These are phyloP conservation scores for Mucor plumbeus DNA, from an alignment of 371 early-diverging fungal species.

Conservation along the genomic window DNA sequence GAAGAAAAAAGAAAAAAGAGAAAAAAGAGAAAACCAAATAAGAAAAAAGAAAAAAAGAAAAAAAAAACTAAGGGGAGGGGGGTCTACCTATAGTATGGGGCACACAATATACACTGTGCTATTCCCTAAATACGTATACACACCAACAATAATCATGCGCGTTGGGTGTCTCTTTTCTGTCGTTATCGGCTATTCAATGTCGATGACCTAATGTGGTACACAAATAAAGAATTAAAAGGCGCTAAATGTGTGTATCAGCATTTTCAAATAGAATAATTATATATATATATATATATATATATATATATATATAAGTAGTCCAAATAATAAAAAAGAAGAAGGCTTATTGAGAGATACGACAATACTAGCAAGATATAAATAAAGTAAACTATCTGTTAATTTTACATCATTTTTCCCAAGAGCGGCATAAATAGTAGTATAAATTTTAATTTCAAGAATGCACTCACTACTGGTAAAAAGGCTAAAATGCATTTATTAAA, in stretches of 20 bases:
- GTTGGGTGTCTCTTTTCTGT: background rate
- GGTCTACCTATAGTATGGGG: conserved; percentile 3
- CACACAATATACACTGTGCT: background rate
- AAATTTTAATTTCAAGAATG: background rate
- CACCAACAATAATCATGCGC: conserved; percentile 7
- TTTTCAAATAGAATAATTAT: background rate
- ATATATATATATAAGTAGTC: background rate
- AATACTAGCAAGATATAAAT: background rate
- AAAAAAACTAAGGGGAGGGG: conserved; percentile 12
- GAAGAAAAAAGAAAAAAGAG: conserved; percentile 1
- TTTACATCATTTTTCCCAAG: background rate
- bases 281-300: background rate
- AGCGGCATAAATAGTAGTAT: background rate
- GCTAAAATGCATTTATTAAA: background rate
- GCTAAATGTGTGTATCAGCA: background rate
- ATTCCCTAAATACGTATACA: background rate
- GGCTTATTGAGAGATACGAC: background rate
- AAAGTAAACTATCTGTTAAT: background rate
- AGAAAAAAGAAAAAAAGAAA: conserved; percentile 6
- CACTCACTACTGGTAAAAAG: no score
- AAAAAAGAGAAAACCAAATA: background rate
- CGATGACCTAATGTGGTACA: conserved; percentile 5
- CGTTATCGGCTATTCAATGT: background rate
- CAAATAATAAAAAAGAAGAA: background rate
- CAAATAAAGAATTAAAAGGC: background rate